Conservation (phyloP, 2,329 filamentous ascomycete species). For the Colletotrichum lupini region DNA sequence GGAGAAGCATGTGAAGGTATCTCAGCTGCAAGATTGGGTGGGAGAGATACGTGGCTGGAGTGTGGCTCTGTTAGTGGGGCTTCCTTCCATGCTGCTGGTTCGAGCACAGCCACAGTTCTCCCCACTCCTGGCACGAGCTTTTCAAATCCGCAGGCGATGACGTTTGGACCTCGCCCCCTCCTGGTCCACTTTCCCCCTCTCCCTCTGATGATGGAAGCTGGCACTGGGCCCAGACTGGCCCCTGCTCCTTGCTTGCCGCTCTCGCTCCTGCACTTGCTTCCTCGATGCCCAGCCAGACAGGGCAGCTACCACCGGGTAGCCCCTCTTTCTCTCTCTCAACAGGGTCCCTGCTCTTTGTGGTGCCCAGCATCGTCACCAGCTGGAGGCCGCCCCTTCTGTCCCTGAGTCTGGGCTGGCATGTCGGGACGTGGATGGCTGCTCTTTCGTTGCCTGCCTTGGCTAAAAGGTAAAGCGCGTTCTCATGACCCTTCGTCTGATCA, state of each 20-base stretch:
- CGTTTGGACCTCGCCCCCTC: constrained; percentile 26
- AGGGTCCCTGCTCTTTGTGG: not conserved
- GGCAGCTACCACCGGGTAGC: not conserved
- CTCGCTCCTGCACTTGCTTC: not conserved
- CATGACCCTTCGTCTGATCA: constrained; percentile 33
- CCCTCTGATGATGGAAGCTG: not conserved
- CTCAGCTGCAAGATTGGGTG: no score
- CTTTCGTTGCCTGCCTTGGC: constrained; percentile 4
- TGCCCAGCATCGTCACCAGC: constrained; percentile 30
- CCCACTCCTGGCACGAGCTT: constrained; percentile 29
- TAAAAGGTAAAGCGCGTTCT: constrained; percentile 30
- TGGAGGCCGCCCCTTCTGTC: constrained; percentile 22
- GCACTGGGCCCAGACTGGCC: constrained; percentile 22
- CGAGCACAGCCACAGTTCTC: constrained; percentile 9
- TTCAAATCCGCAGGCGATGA: constrained; percentile 24
- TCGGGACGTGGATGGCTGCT: not conserved
- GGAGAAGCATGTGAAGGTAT: constrained; percentile 26
- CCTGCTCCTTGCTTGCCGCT: constrained; percentile 21
- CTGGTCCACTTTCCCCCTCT: not conserved
- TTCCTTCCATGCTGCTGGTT: not conserved
- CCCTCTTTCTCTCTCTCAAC: constrained; percentile 16
- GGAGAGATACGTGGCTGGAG: constrained; percentile 4
- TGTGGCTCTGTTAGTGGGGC: constrained; percentile 1
- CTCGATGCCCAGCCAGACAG: not conserved
- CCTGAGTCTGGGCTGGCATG: not conserved